Conservation (phyloP, 1,284 basidiomycete genomes). For the Ceratobasidium sp. region DNA sequence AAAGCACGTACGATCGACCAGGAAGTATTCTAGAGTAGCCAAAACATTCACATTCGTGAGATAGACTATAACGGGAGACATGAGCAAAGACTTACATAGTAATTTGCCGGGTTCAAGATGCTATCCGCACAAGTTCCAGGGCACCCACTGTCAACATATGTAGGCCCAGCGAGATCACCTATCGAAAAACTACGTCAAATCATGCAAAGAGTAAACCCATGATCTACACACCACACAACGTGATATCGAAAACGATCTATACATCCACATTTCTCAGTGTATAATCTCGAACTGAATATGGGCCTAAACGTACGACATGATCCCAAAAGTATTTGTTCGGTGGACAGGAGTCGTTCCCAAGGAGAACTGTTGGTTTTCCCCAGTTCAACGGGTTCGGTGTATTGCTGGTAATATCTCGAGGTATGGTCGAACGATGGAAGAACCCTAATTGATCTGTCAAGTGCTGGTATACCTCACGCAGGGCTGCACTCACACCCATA, state of each 20-base stretch:
- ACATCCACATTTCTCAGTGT: background rate
- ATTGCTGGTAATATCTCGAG: constrained; percentile 68
- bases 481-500: constrained; percentile 66
- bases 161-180: no score
- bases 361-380: constrained; percentile 70
- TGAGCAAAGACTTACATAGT: constrained; percentile 51
- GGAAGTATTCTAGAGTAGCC: constrained; percentile 27
- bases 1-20: constrained; percentile 39
- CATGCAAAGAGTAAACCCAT: background rate
- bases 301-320: constrained; percentile 60
- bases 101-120: constrained; percentile 72
- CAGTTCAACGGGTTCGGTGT: constrained; percentile 65
- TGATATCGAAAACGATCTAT: constrained; percentile 65
- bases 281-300: no score
- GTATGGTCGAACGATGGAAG: constrained; percentile 78
- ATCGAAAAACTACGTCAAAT: no score
- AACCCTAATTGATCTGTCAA: no score
- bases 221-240: constrained; percentile 68
- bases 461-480: constrained; percentile 5
- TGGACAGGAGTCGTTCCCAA: constrained; percentile 67
- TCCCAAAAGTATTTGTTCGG: constrained; percentile 68
- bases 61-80: no score
- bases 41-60: no score
- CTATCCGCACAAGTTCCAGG: constrained; percentile 74
- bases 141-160: constrained; percentile 68